Conservation (phyloP, 2,329 filamentous ascomycete genomes). For the Penicillium sp. region DNA sequence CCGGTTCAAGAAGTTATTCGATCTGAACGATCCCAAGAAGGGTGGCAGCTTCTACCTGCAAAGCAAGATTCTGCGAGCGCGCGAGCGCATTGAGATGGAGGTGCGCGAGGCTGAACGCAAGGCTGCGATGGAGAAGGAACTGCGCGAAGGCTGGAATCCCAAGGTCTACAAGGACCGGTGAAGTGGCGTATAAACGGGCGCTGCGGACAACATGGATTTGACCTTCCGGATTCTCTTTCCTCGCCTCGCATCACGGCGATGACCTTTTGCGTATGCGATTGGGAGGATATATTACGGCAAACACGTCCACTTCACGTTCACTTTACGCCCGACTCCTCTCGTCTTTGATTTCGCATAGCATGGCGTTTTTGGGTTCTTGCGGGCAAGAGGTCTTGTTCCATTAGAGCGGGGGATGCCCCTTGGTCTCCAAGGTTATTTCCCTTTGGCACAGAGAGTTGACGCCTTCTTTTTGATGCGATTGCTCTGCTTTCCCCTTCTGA, state of each 20-base stretch:
- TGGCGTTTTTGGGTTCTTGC: conserved; percentile 40
- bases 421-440: background rate
- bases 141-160: conserved; percentile 86
- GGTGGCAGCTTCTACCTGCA: conserved; percentile 98
- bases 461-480: conserved; percentile 2
- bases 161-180: conserved; percentile 89
- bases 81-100: conserved; percentile 90
- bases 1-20: conserved; percentile 92
- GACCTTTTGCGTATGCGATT: conserved; percentile 6
- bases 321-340: background rate
- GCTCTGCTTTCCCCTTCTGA: conserved; percentile 6
- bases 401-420: conserved; percentile 18
- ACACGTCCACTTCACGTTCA: background rate
- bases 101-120: conserved; percentile 71
- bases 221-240: background rate
- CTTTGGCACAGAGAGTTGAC: background rate
- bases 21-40: conserved; percentile 90
- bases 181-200: conserved; percentile 15
- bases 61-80: conserved; percentile 89
- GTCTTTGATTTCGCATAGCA: conserved; percentile 43
- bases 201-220: background rate
- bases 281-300: conserved; percentile 1
- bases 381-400: conserved; percentile 25
- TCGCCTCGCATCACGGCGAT: background rate
- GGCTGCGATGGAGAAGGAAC: conserved; percentile 72